Evolutionary conservation across 495 filamentous ascomycete genomes (phyloP), one percentile per base, ranked within the genome.

Genomic region (Penicillium malachiteum): DNA sequence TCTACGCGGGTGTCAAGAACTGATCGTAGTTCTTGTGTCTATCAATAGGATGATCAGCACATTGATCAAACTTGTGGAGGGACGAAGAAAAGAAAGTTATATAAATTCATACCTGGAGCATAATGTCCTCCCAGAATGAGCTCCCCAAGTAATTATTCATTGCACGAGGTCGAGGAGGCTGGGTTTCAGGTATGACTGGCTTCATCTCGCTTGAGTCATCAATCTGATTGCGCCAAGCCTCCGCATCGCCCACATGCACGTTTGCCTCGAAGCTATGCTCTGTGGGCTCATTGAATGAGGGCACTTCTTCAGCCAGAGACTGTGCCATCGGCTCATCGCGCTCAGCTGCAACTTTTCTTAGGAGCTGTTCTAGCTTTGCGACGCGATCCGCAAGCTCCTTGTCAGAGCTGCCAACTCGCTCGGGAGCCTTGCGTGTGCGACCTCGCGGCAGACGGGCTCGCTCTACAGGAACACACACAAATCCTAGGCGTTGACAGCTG

Each of bases 401-500:
- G 32, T 68, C 62, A 0, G 57, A 54, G 50, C 48, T 37, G 16
- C 30, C 42, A 12, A 37, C 39, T 18, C 59, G 50, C 49, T 64
- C 63, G 37, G 62, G 45, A 3, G 56, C 56, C 56, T 51, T 73
- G 43, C 65, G 81, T 74, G 48, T 82, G 67, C 49, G 81, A 7
- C 73, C 73, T 14, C 73, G 64, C 6, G 73, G 73, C 3, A 71
- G 52, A 33, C 71, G 70, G 5, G 70, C 61, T 21, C 73, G 56
- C 45, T 76, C 67, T 0, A 74, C 67, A 1, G 71, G 58, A 9
- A 89, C 70, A 60, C 89, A 91, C 32, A 86, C 78, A 26, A 86
- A 78, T 3, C 67, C 64, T 54, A 81, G 79, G 48, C 84, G 84
- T 35, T 71, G 64, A 67, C 89, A 92, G 66, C 88, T 90, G 54